Base-by-base conservation (phyloP, 371 early-diverging fungal species). In the Neoconidiobolus thromboides region DNA sequence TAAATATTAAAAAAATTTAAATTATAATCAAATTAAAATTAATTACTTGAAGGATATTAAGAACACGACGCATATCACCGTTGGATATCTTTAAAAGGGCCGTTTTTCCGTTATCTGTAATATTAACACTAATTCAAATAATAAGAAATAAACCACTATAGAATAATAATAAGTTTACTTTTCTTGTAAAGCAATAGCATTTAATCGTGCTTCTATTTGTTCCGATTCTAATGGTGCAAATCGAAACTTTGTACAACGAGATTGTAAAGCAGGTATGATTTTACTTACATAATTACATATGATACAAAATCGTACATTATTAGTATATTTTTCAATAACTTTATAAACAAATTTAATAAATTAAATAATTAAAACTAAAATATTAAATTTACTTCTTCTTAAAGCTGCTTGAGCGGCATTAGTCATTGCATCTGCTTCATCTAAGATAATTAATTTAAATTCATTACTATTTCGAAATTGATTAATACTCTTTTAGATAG, bases 391-490 rank as follows among this genome's bases (percentile, higher is more conserved):
- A 83, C 87, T 78, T 74, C 98, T 73, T 65, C 99, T 82, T 56
- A 99, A 71, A 6, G 99, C 98, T 55, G 90, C 83, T 71, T 98
- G 99, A 2, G 98, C 99, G 51, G 83, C 81, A 61, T 85, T 83
- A 0, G 97, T 98, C 97, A 99, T 95, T 26, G 90, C 83, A 69
- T 99, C 99, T 2, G 95, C 96, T 74, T 99, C 99, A 69, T 99
- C 99, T 43, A 99, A 73, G 48, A 99, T 86, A 63, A 99, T 91
- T 61, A 98, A 69, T 68, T 98, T 99, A 69, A 89, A 85, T 7
- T 85, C 86, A 39, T 10, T 36, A 64, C 57, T 57, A n/a, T 9
- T 49, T 26, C 26, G 26, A 26, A 26, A 26, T 26, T 49, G 4
- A 26, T 26, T 26, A 26, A 26, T 26, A 26, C 26, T 26, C 26